Conservation (phyloP, 495 filamentous ascomycete species). For the Rostrohypoxylon terebratum region DNA sequence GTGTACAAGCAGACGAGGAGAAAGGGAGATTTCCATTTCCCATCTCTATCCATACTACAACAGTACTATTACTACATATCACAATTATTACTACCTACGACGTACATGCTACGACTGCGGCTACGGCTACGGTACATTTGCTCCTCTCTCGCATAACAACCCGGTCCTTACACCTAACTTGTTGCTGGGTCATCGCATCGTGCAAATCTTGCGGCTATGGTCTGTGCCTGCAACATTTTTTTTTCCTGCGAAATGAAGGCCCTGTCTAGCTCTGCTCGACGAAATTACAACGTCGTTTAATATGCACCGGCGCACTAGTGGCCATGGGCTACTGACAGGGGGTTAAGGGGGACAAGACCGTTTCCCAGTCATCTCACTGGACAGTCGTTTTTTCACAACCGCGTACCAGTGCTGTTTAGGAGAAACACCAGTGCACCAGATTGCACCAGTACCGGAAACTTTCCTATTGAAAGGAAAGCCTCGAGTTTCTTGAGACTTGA, state of each 20-base stretch:
- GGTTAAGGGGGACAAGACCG: constrained; percentile 20
- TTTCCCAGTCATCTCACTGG: constrained; percentile 37
- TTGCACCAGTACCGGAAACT: constrained; percentile 16
- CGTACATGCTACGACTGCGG: too few relatives aligned
- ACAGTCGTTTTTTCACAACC: constrained; percentile 23
- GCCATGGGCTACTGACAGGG: constrained; percentile 44
- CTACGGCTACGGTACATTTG: constrained; percentile 21
- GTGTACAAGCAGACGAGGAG: neutral
- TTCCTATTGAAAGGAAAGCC: constrained; percentile 38
- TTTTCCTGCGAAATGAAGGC: constrained; percentile 42
- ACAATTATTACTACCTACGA: too few relatives aligned
- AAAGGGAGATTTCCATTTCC: neutral
- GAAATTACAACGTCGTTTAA: constrained; percentile 51
- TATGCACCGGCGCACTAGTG: constrained; percentile 43
- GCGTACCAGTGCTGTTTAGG: constrained; percentile 6
- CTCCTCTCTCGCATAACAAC: constrained; percentile 38
- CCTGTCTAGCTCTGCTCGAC: constrained; percentile 46
- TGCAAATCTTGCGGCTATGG: constrained; percentile 46
- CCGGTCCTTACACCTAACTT: constrained; percentile 42
- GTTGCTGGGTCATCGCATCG: constrained; percentile 43
- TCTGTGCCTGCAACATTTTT: constrained; percentile 44
- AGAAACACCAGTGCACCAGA: constrained; percentile 12
- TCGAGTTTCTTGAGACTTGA: constrained; percentile 16
- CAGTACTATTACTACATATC: neutral
- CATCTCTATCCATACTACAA: constrained; percentile 1